These are phyloP conservation scores for Triglochin maritima DNA, from an alignment of 106 monocot genomes.

Conservation along the genomic window DNA sequence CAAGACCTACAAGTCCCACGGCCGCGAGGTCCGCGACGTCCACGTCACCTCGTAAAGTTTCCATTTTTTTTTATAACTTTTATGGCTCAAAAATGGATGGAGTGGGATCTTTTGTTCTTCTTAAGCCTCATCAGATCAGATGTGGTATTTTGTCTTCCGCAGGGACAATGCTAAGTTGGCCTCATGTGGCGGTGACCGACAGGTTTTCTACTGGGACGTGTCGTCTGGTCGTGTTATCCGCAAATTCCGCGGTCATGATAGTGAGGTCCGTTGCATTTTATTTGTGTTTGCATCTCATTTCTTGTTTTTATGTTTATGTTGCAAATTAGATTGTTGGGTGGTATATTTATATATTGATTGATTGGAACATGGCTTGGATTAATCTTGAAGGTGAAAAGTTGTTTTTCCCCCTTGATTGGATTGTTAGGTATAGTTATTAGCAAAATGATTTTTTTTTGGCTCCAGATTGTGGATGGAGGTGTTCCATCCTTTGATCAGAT, in stretches of 20 bases:
- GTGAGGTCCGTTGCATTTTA: conserved; percentile 46
- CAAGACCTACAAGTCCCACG: conserved; percentile 95
- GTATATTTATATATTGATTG: no score
- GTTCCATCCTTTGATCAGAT: no score
- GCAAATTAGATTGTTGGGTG: neutral
- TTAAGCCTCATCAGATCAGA: no score
- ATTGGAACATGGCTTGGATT: no score
- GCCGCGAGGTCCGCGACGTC: conserved; percentile 94
- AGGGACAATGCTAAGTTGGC: conserved; percentile 91
- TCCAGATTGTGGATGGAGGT: no score
- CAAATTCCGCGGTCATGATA: conserved; percentile 92
- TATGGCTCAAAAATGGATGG: no score
- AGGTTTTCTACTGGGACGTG: conserved; percentile 94
- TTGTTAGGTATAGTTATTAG: no score
- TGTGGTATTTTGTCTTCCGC: neutral
- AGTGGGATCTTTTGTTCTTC: no score
- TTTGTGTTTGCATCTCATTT: neutral
- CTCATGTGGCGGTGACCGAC: conserved; percentile 88
- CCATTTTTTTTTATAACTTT: neutral
- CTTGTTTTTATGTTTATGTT: neutral
- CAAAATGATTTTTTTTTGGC: no score
- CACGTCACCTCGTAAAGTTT: conserved; percentile 49
- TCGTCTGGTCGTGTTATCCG: conserved; percentile 66
- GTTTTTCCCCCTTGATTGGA: no score
- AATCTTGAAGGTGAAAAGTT: no score